Percentiles rank a stretch among this genome's conserved stretches.
Conservation (phyloP, 768 basidiomycete genomes). For the Leccinum ochraceum region DNA sequence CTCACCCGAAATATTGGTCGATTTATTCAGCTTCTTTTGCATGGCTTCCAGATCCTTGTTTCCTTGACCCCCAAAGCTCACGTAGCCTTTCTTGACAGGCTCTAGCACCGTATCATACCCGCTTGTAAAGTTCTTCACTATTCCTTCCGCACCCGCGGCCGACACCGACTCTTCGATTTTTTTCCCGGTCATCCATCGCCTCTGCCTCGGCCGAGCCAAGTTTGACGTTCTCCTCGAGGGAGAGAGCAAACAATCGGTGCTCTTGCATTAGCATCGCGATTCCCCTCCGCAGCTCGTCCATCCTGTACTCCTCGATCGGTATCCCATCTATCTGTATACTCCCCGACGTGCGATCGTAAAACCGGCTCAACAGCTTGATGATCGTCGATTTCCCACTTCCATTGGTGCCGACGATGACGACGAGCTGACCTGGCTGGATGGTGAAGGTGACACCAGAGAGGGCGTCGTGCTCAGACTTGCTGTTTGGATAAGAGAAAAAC, state of each 20-base stretch:
- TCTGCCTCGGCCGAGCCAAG: slow-evolving; percentile 30
- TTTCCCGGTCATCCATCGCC: too few species aligned
- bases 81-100: slow-evolving; percentile 28
- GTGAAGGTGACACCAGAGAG: slow-evolving; percentile 31
- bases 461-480: slow-evolving; percentile 23
- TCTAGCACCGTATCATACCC: slow-evolving; percentile 43
- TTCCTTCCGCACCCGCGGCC: slow-evolving; percentile 41
- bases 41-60: slow-evolving; percentile 16
- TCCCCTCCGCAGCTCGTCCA: slow-evolving; percentile 35
- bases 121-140: slow-evolving; percentile 38
- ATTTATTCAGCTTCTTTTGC: slow-evolving; percentile 21
- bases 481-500: slow-evolving; percentile 52
- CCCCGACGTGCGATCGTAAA: slow-evolving; percentile 36
- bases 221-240: slow-evolving; percentile 42
- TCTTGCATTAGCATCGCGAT: slow-evolving; percentile 47
- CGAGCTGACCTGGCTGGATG: slow-evolving; percentile 34
- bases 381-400: slow-evolving; percentile 39
- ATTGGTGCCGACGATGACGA: slow-evolving; percentile 37
- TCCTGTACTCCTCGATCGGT: slow-evolving; percentile 34
- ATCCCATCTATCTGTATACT: slow-evolving; percentile 41
- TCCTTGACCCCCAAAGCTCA: slow-evolving; percentile 28
- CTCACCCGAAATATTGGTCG: slow-evolving; percentile 27
- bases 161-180: slow-evolving; percentile 16
- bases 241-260: slow-evolving; percentile 39
- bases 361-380: slow-evolving; percentile 41